Percentiles rank a stretch among this genome's conserved stretches.
These are phyloP conservation scores for Stephania japonica DNA, from an alignment of 164 flowering plant genomes.

Conservation along the genomic window DNA sequence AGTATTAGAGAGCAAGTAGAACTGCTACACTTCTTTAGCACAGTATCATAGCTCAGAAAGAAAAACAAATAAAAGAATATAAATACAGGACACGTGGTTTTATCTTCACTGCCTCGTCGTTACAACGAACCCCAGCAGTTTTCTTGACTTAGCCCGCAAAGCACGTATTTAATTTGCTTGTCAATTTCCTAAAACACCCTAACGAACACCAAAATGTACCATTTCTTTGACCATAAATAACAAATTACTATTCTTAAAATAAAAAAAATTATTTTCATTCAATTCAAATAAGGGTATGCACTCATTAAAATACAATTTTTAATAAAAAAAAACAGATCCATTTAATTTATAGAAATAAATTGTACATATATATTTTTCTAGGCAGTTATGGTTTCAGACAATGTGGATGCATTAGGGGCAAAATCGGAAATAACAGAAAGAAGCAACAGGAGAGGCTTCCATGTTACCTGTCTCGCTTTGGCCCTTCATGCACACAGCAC, in stretches of 20 bases:
- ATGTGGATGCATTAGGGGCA: not conserved
- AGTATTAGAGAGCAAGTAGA: too few species aligned
- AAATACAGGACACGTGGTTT: constrained; percentile 18
- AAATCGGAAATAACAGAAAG: not conserved
- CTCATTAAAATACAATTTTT: too few species aligned
- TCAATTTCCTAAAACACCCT: not conserved
- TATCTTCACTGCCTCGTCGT: constrained; percentile 18
- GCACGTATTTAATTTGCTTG: constrained; percentile 4
- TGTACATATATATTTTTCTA: too few species aligned
- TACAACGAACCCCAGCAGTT: constrained; percentile 29
- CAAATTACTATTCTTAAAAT: too few species aligned
- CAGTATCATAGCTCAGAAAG: too few species aligned
- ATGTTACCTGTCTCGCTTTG: constrained; percentile 24
- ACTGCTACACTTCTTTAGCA: too few species aligned
- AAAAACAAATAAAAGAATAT: not conserved
- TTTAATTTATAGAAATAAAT: too few species aligned
- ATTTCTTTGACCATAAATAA: not conserved
- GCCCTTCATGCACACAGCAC: constrained; percentile 15
- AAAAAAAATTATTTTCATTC: too few species aligned
- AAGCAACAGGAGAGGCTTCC: constrained; percentile 13
- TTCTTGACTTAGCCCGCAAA: constrained; percentile 18
- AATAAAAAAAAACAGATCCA: too few species aligned
- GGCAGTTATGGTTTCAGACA: not conserved
- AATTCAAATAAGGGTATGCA: too few species aligned
- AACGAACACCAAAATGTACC: not conserved